Percentiles rank a stretch among this genome's conserved stretches.
These are phyloP conservation scores for Ceratobasidium sp. DNA, from an alignment of 1,284 basidiomycete species.

Conservation along the genomic window DNA sequence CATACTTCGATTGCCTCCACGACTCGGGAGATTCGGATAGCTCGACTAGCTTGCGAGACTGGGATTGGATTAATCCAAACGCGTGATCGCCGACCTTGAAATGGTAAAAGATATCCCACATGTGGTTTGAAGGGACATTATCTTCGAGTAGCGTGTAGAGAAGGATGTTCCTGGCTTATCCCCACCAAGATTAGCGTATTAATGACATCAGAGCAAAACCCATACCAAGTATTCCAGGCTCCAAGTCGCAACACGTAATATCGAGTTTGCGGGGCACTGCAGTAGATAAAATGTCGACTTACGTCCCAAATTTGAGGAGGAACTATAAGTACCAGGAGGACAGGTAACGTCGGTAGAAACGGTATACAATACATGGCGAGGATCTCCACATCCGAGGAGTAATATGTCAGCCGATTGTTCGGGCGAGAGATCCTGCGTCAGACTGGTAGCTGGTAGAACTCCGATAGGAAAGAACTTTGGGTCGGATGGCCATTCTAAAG, in stretches of 20 bases:
- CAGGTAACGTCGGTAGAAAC: constrained; percentile 62
- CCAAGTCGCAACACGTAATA: constrained; percentile 56
- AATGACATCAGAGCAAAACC: background rate
- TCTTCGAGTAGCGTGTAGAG: constrained; percentile 59
- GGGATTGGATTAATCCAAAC: constrained; percentile 58
- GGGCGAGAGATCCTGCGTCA: no score
- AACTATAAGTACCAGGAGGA: background rate
- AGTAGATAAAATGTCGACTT: background rate
- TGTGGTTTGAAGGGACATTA: constrained; percentile 50
- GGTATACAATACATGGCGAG: constrained; percentile 69
- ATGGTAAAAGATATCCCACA: constrained; percentile 46
- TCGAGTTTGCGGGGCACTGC: constrained; percentile 62
- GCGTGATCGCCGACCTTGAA: constrained; percentile 50
- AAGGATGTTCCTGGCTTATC: constrained; percentile 61
- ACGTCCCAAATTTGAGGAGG: background rate
- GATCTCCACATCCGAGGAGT: constrained; percentile 66
- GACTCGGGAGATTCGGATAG: constrained; percentile 58
- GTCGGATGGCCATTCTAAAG: constrained; percentile 17
- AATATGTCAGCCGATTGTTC: no score
- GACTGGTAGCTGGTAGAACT: constrained; percentile 66
- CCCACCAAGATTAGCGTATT: background rate
- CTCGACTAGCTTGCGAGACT: constrained; percentile 64
- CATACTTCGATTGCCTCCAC: constrained; percentile 64
- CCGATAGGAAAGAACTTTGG: constrained; percentile 60
- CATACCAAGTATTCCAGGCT: constrained; percentile 63